phyloP scores from a whole-genome alignment of 1,139 yeast species.

The Scheffersomyces illinoinensis region DNA sequence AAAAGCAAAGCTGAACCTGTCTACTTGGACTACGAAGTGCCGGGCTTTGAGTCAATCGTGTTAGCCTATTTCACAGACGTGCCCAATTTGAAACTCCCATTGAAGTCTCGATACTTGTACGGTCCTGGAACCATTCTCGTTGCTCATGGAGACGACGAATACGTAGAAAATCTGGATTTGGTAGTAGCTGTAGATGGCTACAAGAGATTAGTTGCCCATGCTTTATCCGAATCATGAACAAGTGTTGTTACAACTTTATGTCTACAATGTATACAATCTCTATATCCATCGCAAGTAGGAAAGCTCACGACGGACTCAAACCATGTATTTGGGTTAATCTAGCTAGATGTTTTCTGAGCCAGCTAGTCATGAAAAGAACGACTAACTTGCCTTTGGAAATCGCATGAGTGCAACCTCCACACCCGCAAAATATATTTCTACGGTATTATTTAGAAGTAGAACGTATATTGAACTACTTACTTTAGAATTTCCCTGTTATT shows the following conservation, averaged over 20 bases:
- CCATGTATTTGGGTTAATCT: constrained; percentile 43
- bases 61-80: constrained; percentile 68
- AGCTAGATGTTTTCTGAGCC: constrained; percentile 27
- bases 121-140: constrained; percentile 71
- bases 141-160: constrained; percentile 67
- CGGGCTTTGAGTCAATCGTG: constrained; percentile 59
- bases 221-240: constrained; percentile 9
- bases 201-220: constrained; percentile 42
- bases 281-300: constrained; percentile 51
- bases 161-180: constrained; percentile 52
- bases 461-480: background rate
- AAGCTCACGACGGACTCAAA: constrained; percentile 52
- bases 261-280: constrained; percentile 48
- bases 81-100: constrained; percentile 47
- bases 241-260: background rate
- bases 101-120: constrained; percentile 51
- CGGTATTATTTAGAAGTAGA: background rate
- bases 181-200: constrained; percentile 57
- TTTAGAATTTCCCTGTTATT: background rate
- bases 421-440: constrained; percentile 8
- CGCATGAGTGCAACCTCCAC: constrained; percentile 5
- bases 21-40: constrained; percentile 56
- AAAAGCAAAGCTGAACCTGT: constrained; percentile 35
- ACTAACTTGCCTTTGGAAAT: constrained; percentile 4
- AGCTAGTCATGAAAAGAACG: constrained; percentile 12